Conservation (phyloP, 805 yeast genomes). For the Starmerella scarabaei region DNA sequence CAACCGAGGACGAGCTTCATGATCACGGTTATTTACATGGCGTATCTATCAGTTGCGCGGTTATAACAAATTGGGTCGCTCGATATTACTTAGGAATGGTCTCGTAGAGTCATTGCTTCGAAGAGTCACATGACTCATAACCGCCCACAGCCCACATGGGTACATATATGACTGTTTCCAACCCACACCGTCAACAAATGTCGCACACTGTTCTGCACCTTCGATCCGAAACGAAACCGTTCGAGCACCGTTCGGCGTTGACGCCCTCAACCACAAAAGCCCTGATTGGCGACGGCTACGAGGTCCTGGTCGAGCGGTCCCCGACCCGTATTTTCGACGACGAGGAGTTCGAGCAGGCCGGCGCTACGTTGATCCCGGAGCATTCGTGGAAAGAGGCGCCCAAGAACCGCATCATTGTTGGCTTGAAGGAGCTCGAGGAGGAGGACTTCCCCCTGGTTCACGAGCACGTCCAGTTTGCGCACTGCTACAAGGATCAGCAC, state of each 20-base stretch:
- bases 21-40: no score
- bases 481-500: conserved; percentile 92
- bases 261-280: conserved; percentile 84
- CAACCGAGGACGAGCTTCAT: no score
- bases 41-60: no score
- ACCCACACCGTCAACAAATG: no score
- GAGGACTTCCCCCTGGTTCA: conserved; percentile 84
- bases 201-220: conserved; percentile 47
- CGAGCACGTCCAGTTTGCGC: conserved; percentile 97
- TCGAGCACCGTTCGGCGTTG: conserved; percentile 93
- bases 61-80: no score
- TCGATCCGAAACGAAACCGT: conserved; percentile 94
- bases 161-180: no score
- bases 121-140: no score
- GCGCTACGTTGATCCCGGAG: conserved; percentile 79
- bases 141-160: no score
- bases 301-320: conserved; percentile 77
- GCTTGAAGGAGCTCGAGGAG: conserved; percentile 92
- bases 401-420: conserved; percentile 73
- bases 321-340: conserved; percentile 67
- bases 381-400: conserved; percentile 95
- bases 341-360: conserved; percentile 62
- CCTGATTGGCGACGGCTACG: conserved; percentile 61
- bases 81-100: no score
- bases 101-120: no score